Evolutionary conservation across 495 filamentous ascomycete genomes (phyloP), one percentile per base, ranked within the genome.

Genomic region (Penicillium bovifimosum): DNA sequence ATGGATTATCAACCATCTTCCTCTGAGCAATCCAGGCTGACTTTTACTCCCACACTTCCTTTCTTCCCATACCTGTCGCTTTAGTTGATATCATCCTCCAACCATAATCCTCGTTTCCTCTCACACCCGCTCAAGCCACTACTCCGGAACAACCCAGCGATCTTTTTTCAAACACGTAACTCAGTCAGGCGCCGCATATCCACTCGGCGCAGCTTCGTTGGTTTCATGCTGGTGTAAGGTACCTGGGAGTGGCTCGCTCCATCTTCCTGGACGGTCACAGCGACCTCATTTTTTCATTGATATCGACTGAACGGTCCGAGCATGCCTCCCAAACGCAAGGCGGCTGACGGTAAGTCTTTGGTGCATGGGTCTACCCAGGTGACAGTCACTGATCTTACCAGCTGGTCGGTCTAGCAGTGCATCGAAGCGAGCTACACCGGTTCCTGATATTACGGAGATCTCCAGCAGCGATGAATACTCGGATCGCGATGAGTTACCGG

Each of bases 291-390:
- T 3, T 13, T 9, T 18, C 9, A 9, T 10, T 34, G 14, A 44
- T 24, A 24, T 4, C 20, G 20, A 4, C 20, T 24, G 20, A 34
- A 52, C 41, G 32, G 14, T 27, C 11, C 24, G 58, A 66, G 33
- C 35, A 91, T 91, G 88, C 84, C 86, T 40, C 75, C 79, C 7
- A 93, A 93, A 73, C 81, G 88, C 67, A 91, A 93, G 73, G 88
- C 87, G 43, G 67, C 80, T 53, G 73, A 81, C 35, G 79, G 76
- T 70, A 70, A 35, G 57, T 41, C 10, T 14, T 11, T 10, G 33
- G 9, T 28, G 16, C 20, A 11, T 20, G 18, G 20, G 20, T 24
- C 20, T 14, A 1, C 11, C 16, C 18, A 3, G 16, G 36, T 28
- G 20, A 38, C 24, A 16, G 43, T 60, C 54, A 67, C 59, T 73